Conservation (phyloP, 164 flowering plant genomes). For the Amborella trichopoda region DNA sequence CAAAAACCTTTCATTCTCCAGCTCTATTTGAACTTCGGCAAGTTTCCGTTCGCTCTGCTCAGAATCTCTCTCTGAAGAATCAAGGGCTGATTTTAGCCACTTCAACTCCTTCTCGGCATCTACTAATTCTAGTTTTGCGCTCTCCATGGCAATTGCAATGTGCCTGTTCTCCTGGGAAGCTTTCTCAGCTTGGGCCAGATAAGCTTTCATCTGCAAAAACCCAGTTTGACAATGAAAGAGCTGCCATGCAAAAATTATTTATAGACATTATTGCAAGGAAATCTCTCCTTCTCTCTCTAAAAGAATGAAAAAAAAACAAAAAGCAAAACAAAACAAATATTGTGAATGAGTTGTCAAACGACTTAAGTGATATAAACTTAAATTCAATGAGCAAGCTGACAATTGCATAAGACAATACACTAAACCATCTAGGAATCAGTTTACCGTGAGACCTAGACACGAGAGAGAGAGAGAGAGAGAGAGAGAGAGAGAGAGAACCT, state of each 20-base stretch:
- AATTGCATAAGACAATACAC: too few relatives aligned
- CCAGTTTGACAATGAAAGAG: background rate
- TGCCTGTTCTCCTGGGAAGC: slow-evolving; percentile 53
- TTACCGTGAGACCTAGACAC: too few relatives aligned
- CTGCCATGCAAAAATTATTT: background rate
- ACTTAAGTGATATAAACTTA: too few relatives aligned
- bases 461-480: too few relatives aligned
- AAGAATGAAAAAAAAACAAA: too few relatives aligned
- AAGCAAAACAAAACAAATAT: too few relatives aligned
- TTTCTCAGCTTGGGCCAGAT: slow-evolving; percentile 41
- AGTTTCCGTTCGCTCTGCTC: slow-evolving; percentile 58
- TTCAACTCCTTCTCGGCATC: slow-evolving; percentile 91
- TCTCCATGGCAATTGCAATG: slow-evolving; percentile 46
- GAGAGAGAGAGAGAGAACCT: slow-evolving; percentile 33
- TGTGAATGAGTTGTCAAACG: too few relatives aligned
- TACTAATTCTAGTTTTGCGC: slow-evolving; percentile 57
- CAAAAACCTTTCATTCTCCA: slow-evolving; percentile 85
- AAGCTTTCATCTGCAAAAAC: slow-evolving; percentile 54
- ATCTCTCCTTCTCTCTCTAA: too few relatives aligned
- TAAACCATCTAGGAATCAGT: too few relatives aligned
- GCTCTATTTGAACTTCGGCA: slow-evolving; percentile 30
- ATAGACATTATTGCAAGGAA: background rate
- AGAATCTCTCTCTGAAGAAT: slow-evolving; percentile 79
- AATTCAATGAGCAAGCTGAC: too few relatives aligned
- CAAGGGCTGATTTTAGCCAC: slow-evolving; percentile 61